A percentile compares a stretch with the other conserved stretches of the same genome.
phyloP scores from a whole-genome alignment of 2,329 filamentous ascomycete species.

The Aureobasidium sp. region DNA sequence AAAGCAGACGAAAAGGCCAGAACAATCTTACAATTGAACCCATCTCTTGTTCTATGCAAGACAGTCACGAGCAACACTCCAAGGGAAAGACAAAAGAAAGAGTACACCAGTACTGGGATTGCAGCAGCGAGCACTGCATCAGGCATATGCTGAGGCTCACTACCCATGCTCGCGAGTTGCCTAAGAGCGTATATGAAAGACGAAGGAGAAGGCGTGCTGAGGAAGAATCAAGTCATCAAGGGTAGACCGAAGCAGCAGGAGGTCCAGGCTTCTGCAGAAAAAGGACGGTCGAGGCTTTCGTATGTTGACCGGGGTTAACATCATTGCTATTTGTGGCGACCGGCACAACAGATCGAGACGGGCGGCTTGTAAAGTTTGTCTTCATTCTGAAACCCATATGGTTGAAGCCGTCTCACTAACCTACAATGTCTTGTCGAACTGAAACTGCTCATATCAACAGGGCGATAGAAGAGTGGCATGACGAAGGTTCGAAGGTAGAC shows the following conservation, averaged over 20 bases:
- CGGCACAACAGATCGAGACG: neutral
- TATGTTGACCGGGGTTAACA: too few species aligned
- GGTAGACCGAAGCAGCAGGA: neutral
- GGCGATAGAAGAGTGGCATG: neutral
- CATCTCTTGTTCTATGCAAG: conserved; percentile 17
- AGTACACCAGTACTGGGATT: conserved; percentile 18
- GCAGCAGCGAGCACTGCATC: conserved; percentile 14
- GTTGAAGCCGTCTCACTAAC: neutral
- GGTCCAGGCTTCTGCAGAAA: neutral
- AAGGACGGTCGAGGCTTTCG: neutral
- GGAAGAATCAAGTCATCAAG: neutral
- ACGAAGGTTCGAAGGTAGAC: neutral
- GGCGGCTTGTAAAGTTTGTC: neutral
- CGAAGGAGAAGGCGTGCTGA: neutral
- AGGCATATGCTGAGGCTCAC: conserved; percentile 4
- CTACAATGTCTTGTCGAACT: neutral
- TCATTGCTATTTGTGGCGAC: neutral
- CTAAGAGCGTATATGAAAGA: neutral
- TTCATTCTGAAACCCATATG: neutral
- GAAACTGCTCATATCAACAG: neutral
- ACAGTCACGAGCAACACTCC: conserved; percentile 16
- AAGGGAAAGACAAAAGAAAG: conserved; percentile 17
- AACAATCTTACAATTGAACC: conserved; percentile 17
- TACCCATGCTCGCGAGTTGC: neutral
- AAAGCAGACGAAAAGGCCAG: neutral